Base-by-base conservation (phyloP, 805 yeast species). In the Suhomyces tanzawaensis region DNA sequence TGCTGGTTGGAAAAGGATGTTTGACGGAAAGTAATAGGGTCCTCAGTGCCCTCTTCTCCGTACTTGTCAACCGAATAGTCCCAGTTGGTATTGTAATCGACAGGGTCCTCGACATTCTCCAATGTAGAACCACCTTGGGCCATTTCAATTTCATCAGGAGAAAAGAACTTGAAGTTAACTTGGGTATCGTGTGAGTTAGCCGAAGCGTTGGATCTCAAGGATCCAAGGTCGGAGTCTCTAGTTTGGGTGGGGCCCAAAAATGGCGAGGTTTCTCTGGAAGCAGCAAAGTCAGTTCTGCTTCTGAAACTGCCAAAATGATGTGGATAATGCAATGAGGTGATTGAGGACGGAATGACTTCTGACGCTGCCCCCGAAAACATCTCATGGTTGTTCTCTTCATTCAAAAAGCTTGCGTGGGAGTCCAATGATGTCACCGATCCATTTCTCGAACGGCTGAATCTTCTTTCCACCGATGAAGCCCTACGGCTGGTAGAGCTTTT, bases 111-210 rank as follows among this genome's bases (percentile, higher is more conserved):
- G 2, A 74, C 70, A 48, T 77, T 74, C 44, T 81, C 85, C 48
- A 82, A 56, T 2, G 91, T 82, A 2, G 96, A 85, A 1, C 91
- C 74, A 32, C 96, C 96, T 37, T 85, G 93, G 0, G 98, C 97
- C 35, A 74, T 70, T 51, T 84, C 90, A 32, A 91, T 82, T 48
- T 88, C 93, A 39, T 85, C 87, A 3, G 83, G 71, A 8, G 91
- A 79, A 61, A 91, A 91, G 57, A 90, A 91, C 44, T 79, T 76
- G 65, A 93, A 91, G 39, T 81, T 69, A 11, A 55, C 52, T 26
- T 52, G 57, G 6, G 64, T 57, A 32, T 66, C 71, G 18, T 53
- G 42, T 6, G 74, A 71, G n/a, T 49, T 53, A 7, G 60, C 52
- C 3, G 72, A 60, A n/a, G 47, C 53, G 31, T 56, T 62, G 11